Percentiles rank a stretch among this genome's conserved stretches.
Conservation (phyloP, 768 basidiomycete species). For the Lactifluus subvellereus region DNA sequence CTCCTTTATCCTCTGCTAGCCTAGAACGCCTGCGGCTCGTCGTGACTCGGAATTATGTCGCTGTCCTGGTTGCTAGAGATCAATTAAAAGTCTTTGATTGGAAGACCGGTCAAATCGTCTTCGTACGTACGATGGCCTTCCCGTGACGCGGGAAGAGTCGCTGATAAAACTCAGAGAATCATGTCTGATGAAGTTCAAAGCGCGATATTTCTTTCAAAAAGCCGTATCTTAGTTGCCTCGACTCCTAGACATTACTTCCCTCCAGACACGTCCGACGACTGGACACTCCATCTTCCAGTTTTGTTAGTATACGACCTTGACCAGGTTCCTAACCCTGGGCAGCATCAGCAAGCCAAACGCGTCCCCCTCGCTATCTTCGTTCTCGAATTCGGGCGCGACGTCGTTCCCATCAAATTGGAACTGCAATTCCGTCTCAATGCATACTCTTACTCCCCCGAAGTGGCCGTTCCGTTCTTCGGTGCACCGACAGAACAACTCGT, state of each 20-base stretch:
- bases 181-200: neutral
- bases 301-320: slow-evolving; percentile 1
- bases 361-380: neutral
- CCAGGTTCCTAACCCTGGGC: neutral
- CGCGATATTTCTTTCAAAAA: neutral
- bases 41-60: neutral
- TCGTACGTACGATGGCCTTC: slow-evolving; percentile 1
- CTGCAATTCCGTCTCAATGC: neutral
- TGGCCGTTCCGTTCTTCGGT: slow-evolving; percentile 8
- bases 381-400: slow-evolving; percentile 5
- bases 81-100: slow-evolving; percentile 6
- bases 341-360: neutral
- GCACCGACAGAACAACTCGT: neutral
- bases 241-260: neutral
- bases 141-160: neutral
- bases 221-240: slow-evolving; percentile 1
- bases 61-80: neutral
- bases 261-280: neutral
- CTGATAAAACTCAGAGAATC: neutral
- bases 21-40: neutral
- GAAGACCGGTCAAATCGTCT: slow-evolving; percentile 9
- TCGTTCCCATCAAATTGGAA: neutral
- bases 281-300: neutral
- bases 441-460: slow-evolving; percentile 2
- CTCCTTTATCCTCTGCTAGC: neutral